Conservation (phyloP, 306 rosid genomes). For the Sechiopsis laciniata region DNA sequence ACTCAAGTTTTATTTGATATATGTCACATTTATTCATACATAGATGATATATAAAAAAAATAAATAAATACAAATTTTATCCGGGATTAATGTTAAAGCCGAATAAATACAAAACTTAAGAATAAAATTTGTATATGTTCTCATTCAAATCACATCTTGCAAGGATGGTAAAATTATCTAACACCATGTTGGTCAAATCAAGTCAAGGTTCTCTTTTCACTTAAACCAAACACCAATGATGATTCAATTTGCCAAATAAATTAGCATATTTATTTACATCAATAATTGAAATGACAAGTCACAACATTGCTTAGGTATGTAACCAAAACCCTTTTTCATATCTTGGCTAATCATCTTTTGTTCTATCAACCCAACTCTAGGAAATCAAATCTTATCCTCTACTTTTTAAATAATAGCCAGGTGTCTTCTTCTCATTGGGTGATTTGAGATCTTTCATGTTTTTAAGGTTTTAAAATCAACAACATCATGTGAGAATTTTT, state of each 20-base stretch:
- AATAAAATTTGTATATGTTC: neutral
- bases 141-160: conserved; percentile 8
- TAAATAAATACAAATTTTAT: too few relatives aligned
- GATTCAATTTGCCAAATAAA: neutral
- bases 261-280: neutral
- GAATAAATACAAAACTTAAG: neutral
- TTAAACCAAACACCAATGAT: neutral
- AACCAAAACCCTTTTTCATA: neutral
- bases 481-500: neutral
- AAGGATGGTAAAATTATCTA: neutral
- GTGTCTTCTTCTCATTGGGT: neutral
- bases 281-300: neutral
- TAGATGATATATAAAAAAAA: neutral
- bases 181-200: conserved; percentile 5
- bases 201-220: conserved; percentile 8
- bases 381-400: conserved; percentile 2
- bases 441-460: neutral
- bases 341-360: conserved; percentile 13
- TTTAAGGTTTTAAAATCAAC: neutral
- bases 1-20: neutral
- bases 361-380: neutral
- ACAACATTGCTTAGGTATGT: conserved; percentile 10
- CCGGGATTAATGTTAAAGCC: neutral
- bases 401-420: neutral
- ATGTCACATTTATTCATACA: neutral